Evolutionary conservation across 2,329 filamentous ascomycete genomes (phyloP), one percentile per base, ranked within the genome.

Genomic region (Ophiosphaerella narmari): DNA sequence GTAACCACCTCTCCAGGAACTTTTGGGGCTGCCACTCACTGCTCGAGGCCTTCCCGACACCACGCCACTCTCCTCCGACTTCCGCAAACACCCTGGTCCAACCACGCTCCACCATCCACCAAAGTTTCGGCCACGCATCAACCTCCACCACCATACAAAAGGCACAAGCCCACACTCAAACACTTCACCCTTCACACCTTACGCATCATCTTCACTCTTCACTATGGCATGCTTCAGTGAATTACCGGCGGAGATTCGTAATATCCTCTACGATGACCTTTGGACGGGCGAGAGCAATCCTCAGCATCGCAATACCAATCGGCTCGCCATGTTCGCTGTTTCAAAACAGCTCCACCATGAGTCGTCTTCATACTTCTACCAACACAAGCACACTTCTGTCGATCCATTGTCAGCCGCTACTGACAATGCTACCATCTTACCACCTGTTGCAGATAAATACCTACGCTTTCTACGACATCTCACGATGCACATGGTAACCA

Each of bases 321-420:
- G 35, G 7, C 43, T 60, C 7, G 51, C 52, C 5, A 11, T 66
- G 5, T 54, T 65, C 43, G 33, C 26, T 8, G 50, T 58, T 39
- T 66, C 55, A 14, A 52, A 49, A 26, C 44, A 51, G 16, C 7
- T 66, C 3, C 54, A 63, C 29, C 6, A 50, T 3, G 63, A 68
- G 45, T 52, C 56, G 7, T 45, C 58, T 1, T 59, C 63, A 7
- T 59, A 60, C 48, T 66, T 62, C 38, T 66, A 66, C 51, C 47
- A 62, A 21, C 38, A 60, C 11, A 59, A 53, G 29, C 1, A 24
- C 18, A 54, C 62, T 18, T 23, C 12, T 12, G 16, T 62, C 40
- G 35, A 51, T 7, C 12, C 41, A 11, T 43, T 48, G 5, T 43
- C 44, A 8, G 23, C 23, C 5, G 8, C 26, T 4, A 48, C 46